These are phyloP conservation scores for Cyclotella cryptica DNA, from an alignment of 108 stramenopile genomes.

Conservation along the genomic window DNA sequence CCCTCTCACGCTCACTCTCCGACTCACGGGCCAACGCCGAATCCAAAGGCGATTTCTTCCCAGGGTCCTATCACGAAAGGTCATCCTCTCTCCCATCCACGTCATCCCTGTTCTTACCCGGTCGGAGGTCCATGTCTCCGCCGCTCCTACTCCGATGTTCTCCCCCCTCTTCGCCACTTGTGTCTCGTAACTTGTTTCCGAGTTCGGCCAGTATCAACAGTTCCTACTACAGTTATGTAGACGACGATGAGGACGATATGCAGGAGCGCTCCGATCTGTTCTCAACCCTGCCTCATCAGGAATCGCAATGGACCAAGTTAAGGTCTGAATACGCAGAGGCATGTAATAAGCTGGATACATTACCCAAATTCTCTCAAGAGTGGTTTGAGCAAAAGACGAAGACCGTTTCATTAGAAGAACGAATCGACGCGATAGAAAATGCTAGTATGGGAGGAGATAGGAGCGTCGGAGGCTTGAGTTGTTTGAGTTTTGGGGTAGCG, in stretches of 20 bases:
- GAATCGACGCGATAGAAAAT: constrained; percentile 6
- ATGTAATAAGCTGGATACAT: not conserved
- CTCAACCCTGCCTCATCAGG: no score
- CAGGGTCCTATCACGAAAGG: not conserved
- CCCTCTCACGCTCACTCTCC: no score
- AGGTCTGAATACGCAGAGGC: constrained; percentile 4
- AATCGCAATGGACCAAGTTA: not conserved
- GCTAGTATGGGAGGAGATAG: not conserved
- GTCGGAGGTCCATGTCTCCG: constrained; percentile 3
- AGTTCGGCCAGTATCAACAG: not conserved
- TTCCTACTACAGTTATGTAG: constrained; percentile 4
- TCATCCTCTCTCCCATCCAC: not conserved
- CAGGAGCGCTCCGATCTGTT: not conserved
- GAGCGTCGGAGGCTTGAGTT: constrained; percentile 7
- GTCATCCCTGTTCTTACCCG: not conserved
- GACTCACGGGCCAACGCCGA: no score
- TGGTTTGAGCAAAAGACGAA: constrained; percentile 21
- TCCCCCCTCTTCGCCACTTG: constrained; percentile 16
- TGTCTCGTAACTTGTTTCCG: constrained; percentile 12
- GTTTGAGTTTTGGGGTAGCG: constrained; percentile 4
- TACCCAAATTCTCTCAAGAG: constrained; percentile 8
- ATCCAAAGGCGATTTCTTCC: not conserved
- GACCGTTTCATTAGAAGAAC: constrained; percentile 6
- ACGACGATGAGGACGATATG: not conserved
- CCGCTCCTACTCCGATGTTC: not conserved